A percentile compares a stretch with the other conserved stretches of the same genome.
These are phyloP conservation scores for Rhizophagus clarus DNA, from an alignment of 192 early-diverging fungal species.

Conservation along the genomic window DNA sequence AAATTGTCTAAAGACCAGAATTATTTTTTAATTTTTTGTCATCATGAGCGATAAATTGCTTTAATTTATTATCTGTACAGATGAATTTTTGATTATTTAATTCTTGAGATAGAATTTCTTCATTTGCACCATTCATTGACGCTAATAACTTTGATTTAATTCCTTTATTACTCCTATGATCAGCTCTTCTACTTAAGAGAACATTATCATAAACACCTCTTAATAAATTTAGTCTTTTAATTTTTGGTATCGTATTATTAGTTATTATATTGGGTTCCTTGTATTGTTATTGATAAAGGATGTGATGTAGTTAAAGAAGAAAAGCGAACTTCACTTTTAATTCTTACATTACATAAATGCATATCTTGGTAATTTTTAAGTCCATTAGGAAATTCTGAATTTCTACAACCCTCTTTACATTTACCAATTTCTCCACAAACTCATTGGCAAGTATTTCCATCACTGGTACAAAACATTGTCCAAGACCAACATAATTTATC, in stretches of 20 bases:
- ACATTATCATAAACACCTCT: background rate
- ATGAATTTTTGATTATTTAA: background rate
- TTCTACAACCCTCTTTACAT: too few species aligned
- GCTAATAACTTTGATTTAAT: slow-evolving; percentile 1
- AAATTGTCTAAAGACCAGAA: background rate
- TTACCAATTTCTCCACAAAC: too few species aligned
- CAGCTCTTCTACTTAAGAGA: background rate
- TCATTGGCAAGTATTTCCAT: slow-evolving; percentile 3
- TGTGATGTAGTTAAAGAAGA: too few species aligned
- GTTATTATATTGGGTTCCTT: too few species aligned
- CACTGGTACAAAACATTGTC: slow-evolving; percentile 1
- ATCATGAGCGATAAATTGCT: background rate
- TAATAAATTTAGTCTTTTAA: too few species aligned
- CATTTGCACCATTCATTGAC: background rate
- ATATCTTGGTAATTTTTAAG: too few species aligned
- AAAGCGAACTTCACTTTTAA: too few species aligned
- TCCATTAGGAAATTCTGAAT: too few species aligned
- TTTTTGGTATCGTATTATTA: too few species aligned
- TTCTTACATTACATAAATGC: too few species aligned
- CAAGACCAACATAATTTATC: slow-evolving; percentile 14
- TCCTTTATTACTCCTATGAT: slow-evolving; percentile 5
- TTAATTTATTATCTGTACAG: slow-evolving; percentile 3
- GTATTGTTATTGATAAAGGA: too few species aligned
- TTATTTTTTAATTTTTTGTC: slow-evolving; percentile 4
- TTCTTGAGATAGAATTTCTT: background rate